Evolutionary conservation across 2,329 filamentous ascomycete genomes (phyloP), one percentile per base, ranked within the genome.

Genomic region (Ophiostoma piceae): DNA sequence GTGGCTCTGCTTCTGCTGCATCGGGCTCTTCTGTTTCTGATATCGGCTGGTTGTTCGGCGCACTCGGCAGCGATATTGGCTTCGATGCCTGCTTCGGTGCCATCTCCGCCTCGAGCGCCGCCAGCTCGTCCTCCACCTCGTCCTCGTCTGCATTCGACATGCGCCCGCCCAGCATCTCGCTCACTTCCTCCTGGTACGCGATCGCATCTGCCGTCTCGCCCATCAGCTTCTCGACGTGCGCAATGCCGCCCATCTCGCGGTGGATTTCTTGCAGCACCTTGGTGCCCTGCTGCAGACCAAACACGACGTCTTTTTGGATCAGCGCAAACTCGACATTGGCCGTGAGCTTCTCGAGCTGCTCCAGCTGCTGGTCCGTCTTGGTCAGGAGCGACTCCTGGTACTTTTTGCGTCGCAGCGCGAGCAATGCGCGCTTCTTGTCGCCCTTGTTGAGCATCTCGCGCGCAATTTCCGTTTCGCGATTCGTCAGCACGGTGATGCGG

Each of bases 61-160:
- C 88, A 78, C 89, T 85, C 82, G 88, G 90, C 75, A 88, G 78
- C 35, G 67, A 54, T 3, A 70, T 68, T 35, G 32, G 62, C 35
- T 39, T n/a, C 62, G 35, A n/a, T 9, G 35, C 16, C 60, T 64
- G 60, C 35, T 14, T 39, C 19, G 71, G 70, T 5, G 78, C 77
- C 35, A 81, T 69, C 74, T 94, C 88, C 57, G 83, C 83, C 78
- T 94, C 91, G 73, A 99, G 84, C 0, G 89, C 90, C 69, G 91
- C 92, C 68, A 99, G 83, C 81, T 99, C 95, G 76, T 97, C 94
- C 78, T 99, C 95, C 43, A 99, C 95, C 76, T 97, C 95, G 77
- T 98, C 94, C 79, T 99, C 95, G 79, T 99, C 95, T 76, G 96
- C 91, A 76, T 93, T 95, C 16, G 93, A 92, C 82, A 99, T 94